Evolutionary conservation across 495 filamentous ascomycete species (phyloP).

Genomic region (Penicillium diatomitis): DNA sequence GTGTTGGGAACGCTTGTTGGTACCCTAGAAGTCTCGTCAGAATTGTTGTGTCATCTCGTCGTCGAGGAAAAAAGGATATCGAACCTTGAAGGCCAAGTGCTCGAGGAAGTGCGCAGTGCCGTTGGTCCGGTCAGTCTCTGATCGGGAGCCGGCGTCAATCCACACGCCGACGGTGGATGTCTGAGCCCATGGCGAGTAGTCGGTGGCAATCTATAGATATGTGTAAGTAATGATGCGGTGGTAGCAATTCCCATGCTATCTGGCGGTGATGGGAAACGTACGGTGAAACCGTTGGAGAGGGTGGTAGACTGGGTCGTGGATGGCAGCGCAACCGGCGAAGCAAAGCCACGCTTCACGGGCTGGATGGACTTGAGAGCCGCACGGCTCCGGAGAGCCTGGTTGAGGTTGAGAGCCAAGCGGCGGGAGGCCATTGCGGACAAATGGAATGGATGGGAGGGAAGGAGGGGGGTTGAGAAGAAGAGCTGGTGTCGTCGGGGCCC

Average conservation of each 20-base stretch:
- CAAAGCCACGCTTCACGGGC: conserved; percentile 72
- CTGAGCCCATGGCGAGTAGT: conserved; percentile 96
- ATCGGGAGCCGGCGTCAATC: conserved; percentile 96
- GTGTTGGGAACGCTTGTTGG: conserved; percentile 82
- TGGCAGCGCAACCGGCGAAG: conserved; percentile 66
- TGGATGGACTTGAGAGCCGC: conserved; percentile 63
- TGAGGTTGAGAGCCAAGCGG: conserved; percentile 81
- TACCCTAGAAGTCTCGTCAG: conserved; percentile 53
- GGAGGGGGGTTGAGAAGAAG: conserved; percentile 27
- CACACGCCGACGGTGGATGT: conserved; percentile 98
- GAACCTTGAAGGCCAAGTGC: conserved; percentile 98
- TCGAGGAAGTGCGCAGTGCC: conserved; percentile 99
- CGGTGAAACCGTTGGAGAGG: conserved; percentile 92
- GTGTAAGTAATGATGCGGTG: conserved; percentile 29
- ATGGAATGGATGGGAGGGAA: conserved; percentile 19
- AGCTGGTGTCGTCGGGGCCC: conserved; percentile 27
- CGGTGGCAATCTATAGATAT: conserved; percentile 74
- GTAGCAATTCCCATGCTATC: conserved; percentile 11
- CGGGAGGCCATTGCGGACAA: conserved; percentile 75
- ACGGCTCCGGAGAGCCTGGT: conserved; percentile 76
- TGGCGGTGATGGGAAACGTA: conserved; percentile 37
- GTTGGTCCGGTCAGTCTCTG: conserved; percentile 97
- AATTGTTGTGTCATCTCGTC: conserved; percentile 4
- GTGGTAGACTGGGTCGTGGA: conserved; percentile 89
- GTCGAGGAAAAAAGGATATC: not conserved